These are phyloP conservation scores for Gnetum montanum DNA, from an alignment of 75 land plant species.

Conservation along the genomic window DNA sequence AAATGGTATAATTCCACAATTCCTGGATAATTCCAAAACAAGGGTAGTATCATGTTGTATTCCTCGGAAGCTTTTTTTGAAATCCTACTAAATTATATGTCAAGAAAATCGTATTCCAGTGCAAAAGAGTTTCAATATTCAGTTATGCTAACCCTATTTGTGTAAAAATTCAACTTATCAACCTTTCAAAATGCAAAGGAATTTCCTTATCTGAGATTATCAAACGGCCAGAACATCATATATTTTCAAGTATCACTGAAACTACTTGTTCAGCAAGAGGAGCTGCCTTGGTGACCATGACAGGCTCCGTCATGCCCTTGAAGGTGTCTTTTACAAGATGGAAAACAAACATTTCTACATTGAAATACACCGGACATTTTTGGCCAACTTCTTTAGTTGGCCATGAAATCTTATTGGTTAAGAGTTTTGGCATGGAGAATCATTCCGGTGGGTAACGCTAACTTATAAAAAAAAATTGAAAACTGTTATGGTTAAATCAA, in stretches of 20 bases:
- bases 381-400: too few species aligned
- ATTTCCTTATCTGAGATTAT: neutral
- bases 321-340: slow-evolving; percentile 41
- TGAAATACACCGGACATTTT: slow-evolving; percentile 44
- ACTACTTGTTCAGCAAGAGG: slow-evolving; percentile 54
- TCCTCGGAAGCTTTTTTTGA: slow-evolving; percentile 15
- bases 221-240: neutral
- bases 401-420: too few species aligned
- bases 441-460: too few species aligned
- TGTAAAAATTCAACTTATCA: too few species aligned
- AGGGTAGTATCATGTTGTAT: slow-evolving; percentile 40
- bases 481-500: too few species aligned
- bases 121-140: too few species aligned
- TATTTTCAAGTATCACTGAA: neutral
- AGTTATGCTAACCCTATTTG: too few species aligned
- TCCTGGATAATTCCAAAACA: slow-evolving; percentile 27
- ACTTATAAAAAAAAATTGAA: too few species aligned
- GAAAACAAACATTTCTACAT: slow-evolving; percentile 71
- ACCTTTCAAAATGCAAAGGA: slow-evolving; percentile 48
- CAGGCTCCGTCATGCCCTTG: slow-evolving; percentile 13
- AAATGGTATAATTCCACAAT: slow-evolving; percentile 35
- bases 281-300: slow-evolving; percentile 20
- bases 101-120: slow-evolving; percentile 38
- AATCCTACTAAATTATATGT: slow-evolving; percentile 12
- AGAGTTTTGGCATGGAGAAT: too few species aligned